These are phyloP conservation scores for Leersia perrieri DNA, from an alignment of 176 grass and related monocot species.

Conservation along the genomic window DNA sequence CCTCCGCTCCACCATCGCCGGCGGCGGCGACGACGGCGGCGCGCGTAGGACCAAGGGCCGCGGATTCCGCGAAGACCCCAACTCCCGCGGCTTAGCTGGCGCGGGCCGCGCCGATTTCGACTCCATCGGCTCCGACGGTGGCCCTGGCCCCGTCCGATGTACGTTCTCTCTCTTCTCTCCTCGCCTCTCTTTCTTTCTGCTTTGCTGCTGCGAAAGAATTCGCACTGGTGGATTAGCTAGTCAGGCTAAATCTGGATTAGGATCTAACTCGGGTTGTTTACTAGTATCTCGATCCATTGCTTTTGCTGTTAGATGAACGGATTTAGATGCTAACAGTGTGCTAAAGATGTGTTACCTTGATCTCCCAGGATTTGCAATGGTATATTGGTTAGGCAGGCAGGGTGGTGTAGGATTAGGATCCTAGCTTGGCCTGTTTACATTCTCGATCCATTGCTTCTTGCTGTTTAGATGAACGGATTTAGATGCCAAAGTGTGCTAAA, in stretches of 20 bases:
- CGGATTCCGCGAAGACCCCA: constrained; percentile 71
- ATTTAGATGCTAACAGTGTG: background rate
- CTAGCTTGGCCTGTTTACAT: no score
- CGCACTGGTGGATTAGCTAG: background rate
- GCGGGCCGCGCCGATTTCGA: constrained; percentile 54
- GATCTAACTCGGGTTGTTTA: background rate
- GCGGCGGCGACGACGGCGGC: constrained; percentile 39
- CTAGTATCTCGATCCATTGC: background rate
- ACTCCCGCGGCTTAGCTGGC: constrained; percentile 35
- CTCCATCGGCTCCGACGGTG: constrained; percentile 53
- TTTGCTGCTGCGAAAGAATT: background rate
- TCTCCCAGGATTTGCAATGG: no score
- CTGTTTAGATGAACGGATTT: background rate
- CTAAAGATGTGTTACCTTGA: no score
- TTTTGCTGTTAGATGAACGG: background rate
- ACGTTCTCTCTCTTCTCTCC: background rate
- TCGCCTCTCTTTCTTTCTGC: background rate
- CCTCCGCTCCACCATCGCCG: constrained; percentile 79
- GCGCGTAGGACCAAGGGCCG: constrained; percentile 77
- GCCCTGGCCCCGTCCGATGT: constrained; percentile 81
- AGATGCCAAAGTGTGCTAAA: background rate
- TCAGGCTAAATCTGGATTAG: background rate
- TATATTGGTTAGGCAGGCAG: no score
- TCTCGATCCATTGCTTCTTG: no score
- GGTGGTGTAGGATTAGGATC: no score